These are phyloP conservation scores for Rhododendron mucronatum DNA, from an alignment of 148 eudicot genomes.

Conservation along the genomic window DNA sequence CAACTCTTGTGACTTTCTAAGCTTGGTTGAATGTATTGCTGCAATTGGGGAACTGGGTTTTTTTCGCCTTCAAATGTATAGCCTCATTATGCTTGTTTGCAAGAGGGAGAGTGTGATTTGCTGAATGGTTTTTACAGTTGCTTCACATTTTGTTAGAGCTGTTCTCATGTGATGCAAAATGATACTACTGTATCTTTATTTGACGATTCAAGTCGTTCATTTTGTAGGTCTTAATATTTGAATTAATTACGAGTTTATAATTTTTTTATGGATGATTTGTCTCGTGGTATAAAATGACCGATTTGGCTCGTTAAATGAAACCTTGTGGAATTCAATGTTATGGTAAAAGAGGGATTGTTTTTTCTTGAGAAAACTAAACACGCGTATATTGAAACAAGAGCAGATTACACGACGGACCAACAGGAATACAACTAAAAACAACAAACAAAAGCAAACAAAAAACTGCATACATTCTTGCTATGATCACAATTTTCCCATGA, in stretches of 20 bases:
- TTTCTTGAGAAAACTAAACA: too few species aligned
- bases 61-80: neutral
- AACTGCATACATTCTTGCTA: neutral
- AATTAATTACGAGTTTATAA: too few species aligned
- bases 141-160: neutral
- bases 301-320: neutral
- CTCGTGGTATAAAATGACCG: neutral
- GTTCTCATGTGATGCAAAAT: neutral
- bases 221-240: neutral
- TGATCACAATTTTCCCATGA: neutral
- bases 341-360: too few species aligned
- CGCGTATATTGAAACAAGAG: too few species aligned
- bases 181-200: neutral
- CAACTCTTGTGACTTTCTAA: conserved; percentile 14
- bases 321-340: too few species aligned
- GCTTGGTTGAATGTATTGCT: conserved; percentile 4
- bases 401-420: too few species aligned
- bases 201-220: neutral
- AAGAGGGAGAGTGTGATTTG: neutral
- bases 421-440: too few species aligned
- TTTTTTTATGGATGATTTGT: neutral
- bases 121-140: neutral
- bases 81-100: neutral
- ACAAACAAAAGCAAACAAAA: too few species aligned
- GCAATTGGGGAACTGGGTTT: neutral